Conservation (phyloP, 2,329 filamentous ascomycete genomes). For the Daldinia sp. region DNA sequence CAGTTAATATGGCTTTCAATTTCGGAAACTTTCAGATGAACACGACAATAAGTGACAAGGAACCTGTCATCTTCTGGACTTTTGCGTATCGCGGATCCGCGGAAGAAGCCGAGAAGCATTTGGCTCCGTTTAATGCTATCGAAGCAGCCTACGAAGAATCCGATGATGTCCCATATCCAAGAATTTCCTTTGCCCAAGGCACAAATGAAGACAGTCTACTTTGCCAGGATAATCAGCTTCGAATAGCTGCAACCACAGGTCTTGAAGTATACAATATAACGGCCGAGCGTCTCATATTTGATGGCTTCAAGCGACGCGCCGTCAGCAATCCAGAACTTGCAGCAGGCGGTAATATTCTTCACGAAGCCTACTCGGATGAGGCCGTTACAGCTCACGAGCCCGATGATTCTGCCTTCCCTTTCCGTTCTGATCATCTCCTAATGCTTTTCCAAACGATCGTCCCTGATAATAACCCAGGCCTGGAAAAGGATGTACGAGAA, state of each 20-base stretch:
- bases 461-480: not conserved
- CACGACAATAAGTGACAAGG: not conserved
- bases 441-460: not conserved
- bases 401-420: not conserved
- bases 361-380: not conserved
- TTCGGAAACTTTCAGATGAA: constrained; percentile 34
- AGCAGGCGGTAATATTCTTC: constrained; percentile 1
- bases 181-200: not conserved
- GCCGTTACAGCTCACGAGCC: not conserved
- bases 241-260: not conserved
- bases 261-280: constrained; percentile 5
- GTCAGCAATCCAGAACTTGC: not conserved
- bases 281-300: not conserved
- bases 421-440: not conserved
- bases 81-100: constrained; percentile 45
- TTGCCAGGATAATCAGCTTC: not conserved
- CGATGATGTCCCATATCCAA: not conserved
- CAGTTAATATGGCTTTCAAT: constrained; percentile 34
- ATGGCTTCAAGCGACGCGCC: not conserved
- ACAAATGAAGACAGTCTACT: not conserved
- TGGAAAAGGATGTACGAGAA: constrained; percentile 1
- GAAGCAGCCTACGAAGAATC: constrained; percentile 16
- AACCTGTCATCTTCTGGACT: constrained; percentile 42
- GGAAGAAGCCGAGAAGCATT: constrained; percentile 38
- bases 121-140: constrained; percentile 45